Evolutionary conservation across 2,329 filamentous ascomycete genomes (phyloP).

Genomic region (Iodosphaeria phyllophila): DNA sequence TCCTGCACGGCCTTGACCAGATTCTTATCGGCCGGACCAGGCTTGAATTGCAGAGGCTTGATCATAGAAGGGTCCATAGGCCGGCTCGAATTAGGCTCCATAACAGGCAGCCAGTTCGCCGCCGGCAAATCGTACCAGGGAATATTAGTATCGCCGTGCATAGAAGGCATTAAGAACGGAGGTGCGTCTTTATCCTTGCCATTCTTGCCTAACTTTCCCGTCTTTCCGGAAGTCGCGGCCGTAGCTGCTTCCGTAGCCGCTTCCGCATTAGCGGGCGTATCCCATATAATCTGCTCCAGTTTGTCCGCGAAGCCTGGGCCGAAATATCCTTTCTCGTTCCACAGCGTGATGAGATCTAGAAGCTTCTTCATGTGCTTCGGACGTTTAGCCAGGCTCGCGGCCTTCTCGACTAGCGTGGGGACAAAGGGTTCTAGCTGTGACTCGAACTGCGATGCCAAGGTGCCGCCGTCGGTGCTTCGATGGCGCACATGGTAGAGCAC

Average conservation of each 20-base stretch:
- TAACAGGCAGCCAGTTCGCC: conserved; percentile 60
- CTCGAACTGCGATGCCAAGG: no score
- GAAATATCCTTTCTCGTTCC: conserved; percentile 51
- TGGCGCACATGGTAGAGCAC: conserved; percentile 47
- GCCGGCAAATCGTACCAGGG: conserved; percentile 74
- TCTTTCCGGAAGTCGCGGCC: conserved; percentile 5
- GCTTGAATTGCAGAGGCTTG: conserved; percentile 49
- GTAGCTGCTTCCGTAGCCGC: conserved; percentile 8
- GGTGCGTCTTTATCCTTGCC: no score
- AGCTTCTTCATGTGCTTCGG: conserved; percentile 51
- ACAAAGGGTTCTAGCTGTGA: conserved; percentile 38
- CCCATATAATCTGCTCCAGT: conserved; percentile 37
- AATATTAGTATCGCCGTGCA: conserved; percentile 54
- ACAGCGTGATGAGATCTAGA: conserved; percentile 44
- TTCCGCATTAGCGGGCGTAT: conserved; percentile 11
- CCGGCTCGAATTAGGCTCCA: conserved; percentile 56
- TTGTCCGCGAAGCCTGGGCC: conserved; percentile 29
- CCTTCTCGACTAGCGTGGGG: conserved; percentile 38
- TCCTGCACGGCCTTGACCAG: conserved; percentile 50
- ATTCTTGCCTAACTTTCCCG: conserved; percentile 33
- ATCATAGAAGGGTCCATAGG: conserved; percentile 56
- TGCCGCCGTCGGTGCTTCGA: conserved; percentile 22
- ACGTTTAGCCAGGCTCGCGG: conserved; percentile 37
- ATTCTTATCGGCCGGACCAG: conserved; percentile 48
- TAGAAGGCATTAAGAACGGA: conserved; percentile 57